A percentile compares a stretch with the other conserved stretches of the same genome.
Conservation (phyloP, 768 basidiomycete species). For the Rhodotorula paludigena region DNA sequence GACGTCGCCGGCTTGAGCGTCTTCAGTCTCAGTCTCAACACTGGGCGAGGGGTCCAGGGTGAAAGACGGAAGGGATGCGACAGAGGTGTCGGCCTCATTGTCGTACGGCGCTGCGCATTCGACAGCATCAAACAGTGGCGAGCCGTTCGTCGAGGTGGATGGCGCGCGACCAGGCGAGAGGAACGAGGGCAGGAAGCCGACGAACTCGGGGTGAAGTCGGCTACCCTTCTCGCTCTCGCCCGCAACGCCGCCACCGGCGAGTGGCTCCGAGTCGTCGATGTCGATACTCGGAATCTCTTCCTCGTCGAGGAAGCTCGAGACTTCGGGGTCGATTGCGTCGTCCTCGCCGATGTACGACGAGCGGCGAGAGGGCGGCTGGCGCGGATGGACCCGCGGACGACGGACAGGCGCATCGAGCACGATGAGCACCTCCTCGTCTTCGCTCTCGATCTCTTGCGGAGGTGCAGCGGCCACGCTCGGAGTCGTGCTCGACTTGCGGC, state of each 20-base stretch:
- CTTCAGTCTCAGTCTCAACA: not conserved
- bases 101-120: too few relatives aligned
- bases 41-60: not conserved
- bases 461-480: not conserved
- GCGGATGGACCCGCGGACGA: not conserved
- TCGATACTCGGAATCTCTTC: slow-evolving; percentile 24
- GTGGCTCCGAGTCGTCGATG: slow-evolving; percentile 13
- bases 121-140: not conserved
- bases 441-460: slow-evolving; percentile 1
- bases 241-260: not conserved
- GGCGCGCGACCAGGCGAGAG: not conserved
- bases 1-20: not conserved
- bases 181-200: slow-evolving; percentile 27
- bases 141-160: not conserved
- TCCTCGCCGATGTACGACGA: slow-evolving; percentile 18
- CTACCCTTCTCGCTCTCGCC: not conserved
- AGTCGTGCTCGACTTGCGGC: slow-evolving; percentile 11
- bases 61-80: not conserved
- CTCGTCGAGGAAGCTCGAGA: slow-evolving; percentile 17
- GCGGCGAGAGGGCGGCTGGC: slow-evolving; percentile 1
- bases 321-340: not conserved
- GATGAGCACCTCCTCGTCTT: slow-evolving; percentile 22
- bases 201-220: slow-evolving; percentile 8
- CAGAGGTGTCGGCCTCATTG: not conserved
- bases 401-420: slow-evolving; percentile 5